phyloP scores from a whole-genome alignment of 768 basidiomycete genomes.

The Lyophyllum atratum region DNA sequence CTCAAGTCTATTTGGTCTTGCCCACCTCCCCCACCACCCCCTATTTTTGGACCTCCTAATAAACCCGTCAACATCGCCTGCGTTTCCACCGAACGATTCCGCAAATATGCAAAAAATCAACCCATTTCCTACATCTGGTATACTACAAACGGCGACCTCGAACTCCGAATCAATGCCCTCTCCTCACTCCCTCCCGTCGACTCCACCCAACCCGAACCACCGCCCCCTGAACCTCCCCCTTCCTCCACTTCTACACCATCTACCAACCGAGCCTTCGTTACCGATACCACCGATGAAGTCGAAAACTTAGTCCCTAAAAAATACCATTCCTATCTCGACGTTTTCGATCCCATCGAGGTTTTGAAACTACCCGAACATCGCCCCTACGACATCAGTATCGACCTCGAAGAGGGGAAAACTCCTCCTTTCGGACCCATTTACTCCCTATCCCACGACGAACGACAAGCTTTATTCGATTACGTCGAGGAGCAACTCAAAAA shows the following conservation, averaged over 20 bases:
- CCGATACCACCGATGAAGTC: conserved; percentile 16
- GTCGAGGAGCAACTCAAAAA: too few species aligned
- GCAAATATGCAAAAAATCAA: conserved; percentile 21
- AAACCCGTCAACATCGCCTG: too few species aligned
- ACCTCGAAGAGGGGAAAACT: conserved; percentile 30
- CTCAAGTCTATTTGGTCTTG: too few species aligned
- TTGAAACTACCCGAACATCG: conserved; percentile 33
- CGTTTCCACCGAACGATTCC: conserved; percentile 14
- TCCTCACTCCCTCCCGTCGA: too few species aligned
- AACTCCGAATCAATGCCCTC: too few species aligned
- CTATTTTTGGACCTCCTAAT: too few species aligned
- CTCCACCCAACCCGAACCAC: neutral
- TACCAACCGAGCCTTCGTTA: neutral
- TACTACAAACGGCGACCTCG: too few species aligned
- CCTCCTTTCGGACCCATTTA: conserved; percentile 39
- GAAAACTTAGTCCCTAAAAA: neutral
- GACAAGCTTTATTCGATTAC: conserved; percentile 32
- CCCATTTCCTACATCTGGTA: neutral
- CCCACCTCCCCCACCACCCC: too few species aligned
- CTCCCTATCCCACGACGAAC: conserved; percentile 30
- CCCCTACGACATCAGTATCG: conserved; percentile 34
- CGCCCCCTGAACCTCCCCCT: neutral
- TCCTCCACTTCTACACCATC: too few species aligned
- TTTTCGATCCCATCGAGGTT: conserved; percentile 25
- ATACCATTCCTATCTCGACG: neutral